Base-by-base conservation (phyloP, 129 eudicot genomes). In the Daucus carota region DNA sequence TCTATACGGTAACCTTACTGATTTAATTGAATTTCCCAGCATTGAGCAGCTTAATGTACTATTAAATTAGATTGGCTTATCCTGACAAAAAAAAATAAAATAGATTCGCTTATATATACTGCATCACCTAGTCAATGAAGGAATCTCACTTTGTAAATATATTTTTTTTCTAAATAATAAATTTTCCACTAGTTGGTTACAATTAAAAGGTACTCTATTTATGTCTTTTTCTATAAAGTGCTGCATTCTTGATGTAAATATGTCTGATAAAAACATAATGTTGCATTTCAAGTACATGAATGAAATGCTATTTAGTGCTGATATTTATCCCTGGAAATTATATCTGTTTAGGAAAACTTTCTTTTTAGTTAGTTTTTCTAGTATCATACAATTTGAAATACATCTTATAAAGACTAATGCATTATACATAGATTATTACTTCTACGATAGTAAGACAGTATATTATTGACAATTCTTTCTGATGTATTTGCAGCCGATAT, bases 1-100 rank as follows among this genome's bases (percentile, higher is more conserved):
- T 81, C 92, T 9, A 86, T 92, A 70, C 92, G 97, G 97, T 92
- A 83, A 78, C 84, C 52, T 47, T 17, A 70, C 66, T 59, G n/a
- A n/a, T 59, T 11, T 59, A 24, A 5, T n/a, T 4, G 5, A 0
- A 24, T 24, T 59, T 50, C 16, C 24, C 8, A 26, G 16, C 66
- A 5, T 59, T 59, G 16, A 26, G 34, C 17, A 10, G 29, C 69
- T 54, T 54, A 54, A 24, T 26, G 11, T 28, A 62, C 69, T 62
- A 26, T 3, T 62, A 13, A 11, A 11, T 33, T 67, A 38, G 31
- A 60, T 36, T 47, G 60, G 29, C 44, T 22, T 75, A n/a, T n/a
- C n/a, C n/a, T n/a, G n/a, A n/a, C n/a, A n/a, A n/a, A n/a, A n/a
- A n/a, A n/a, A n/a, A n/a, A n/a, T n/a, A n/a, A n/a, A n/a, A n/a